A percentile compares a stretch with the other conserved stretches of the same genome.
These are phyloP conservation scores for Scheffersomyces quercinus DNA, from an alignment of 1,139 yeast genomes.

Conservation along the genomic window DNA sequence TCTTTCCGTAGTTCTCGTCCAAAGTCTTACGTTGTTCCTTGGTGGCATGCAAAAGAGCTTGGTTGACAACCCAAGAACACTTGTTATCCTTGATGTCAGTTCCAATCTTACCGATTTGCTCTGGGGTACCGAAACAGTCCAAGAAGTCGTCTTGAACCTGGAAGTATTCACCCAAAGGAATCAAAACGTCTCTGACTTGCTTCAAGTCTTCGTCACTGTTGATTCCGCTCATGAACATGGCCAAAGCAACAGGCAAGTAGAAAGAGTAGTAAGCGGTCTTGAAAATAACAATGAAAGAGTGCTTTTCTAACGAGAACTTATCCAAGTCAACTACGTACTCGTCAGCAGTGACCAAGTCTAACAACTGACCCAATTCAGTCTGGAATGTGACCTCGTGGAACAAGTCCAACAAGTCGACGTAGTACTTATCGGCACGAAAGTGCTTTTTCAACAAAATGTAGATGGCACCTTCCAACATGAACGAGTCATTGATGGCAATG, in stretches of 20 bases:
- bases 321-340: conserved; percentile 88
- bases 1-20: conserved; percentile 88
- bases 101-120: conserved; percentile 96
- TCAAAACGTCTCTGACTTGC: conserved; percentile 84
- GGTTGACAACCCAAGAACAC: conserved; percentile 97
- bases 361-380: conserved; percentile 94
- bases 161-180: conserved; percentile 97
- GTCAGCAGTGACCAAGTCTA: conserved; percentile 96
- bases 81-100: conserved; percentile 98
- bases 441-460: conserved; percentile 86
- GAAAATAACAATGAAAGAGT: conserved; percentile 91
- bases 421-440: conserved; percentile 79
- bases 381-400: conserved; percentile 96
- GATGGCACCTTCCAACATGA: conserved; percentile 95
- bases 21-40: conserved; percentile 80
- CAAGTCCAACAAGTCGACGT: conserved; percentile 86
- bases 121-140: conserved; percentile 97
- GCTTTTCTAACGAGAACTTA: conserved; percentile 85
- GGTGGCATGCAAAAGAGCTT: conserved; percentile 77
- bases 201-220: conserved; percentile 69
- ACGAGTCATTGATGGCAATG: conserved; percentile 95
- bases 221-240: conserved; percentile 91
- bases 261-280: conserved; percentile 98
- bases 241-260: conserved; percentile 95
- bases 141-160: conserved; percentile 98